Evolutionary conservation across 352 stramenopile species (phyloP), one percentile per base, ranked within the genome.

Genomic region (Pythium biforme): DNA sequence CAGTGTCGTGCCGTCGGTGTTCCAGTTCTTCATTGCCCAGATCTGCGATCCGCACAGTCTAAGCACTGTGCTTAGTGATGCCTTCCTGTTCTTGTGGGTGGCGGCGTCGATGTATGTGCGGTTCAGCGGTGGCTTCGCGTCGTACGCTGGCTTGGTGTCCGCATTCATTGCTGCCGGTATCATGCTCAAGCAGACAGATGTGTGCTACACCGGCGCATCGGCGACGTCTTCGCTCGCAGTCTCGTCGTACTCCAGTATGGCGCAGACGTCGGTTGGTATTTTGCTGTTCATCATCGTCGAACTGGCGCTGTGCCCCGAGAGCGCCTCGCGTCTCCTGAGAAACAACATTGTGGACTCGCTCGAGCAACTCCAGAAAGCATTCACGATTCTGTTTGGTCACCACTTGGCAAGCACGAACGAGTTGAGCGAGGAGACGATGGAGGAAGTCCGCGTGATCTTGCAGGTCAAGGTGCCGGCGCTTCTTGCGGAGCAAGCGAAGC

Each of bases 1-100:
- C 4, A 90, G 79, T 65, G 81, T 94, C 33, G 75, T 94, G 51
- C 85, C 85, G 23, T 92, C 83, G 17, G 81, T 94, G 0, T 89
- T 91, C 59, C 79, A 90, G 76, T 92, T 94, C 62, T 92, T 92
- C 66, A 86, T 91, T 64, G 76, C 78, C 10, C 79, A 94, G 57
- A 73, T 88, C 20, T 94, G 84, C 52, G 48, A 62, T 12, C 74
- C 75, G 1, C 46, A 55, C 27, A 66, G 66, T 26, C 33, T 89
- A 33, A 76, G 81, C 29, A 69, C 75, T 4, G 59, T 80, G 34
- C 68, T 91, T 6, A 87, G 77, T 0, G 63, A 86, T 25, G 9
- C 83, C 12, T 56, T 79, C 33, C 69, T 93, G 10, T 92, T 93
- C 60, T 52, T 89, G 22, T 93, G 84, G 84, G 84, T 93, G 1